Base-by-base conservation (phyloP, 2,329 filamentous ascomycete species). In the Trichoderma simmonsii region DNA sequence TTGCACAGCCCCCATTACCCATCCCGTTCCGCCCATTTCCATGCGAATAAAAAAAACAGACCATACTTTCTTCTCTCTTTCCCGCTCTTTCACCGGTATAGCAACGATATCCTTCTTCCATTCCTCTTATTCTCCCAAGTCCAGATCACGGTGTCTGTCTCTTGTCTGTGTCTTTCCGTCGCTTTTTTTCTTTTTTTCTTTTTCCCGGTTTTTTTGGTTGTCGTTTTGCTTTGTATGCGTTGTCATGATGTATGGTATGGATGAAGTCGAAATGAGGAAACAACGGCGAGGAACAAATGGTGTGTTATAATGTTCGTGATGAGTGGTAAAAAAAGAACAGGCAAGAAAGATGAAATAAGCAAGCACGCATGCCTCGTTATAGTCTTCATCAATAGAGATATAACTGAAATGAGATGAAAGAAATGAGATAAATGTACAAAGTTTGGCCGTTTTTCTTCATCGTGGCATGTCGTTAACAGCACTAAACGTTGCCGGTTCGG, bases 401-500 rank as follows among this genome's bases (percentile, higher is more conserved):
- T 24, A 54, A 54, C n/a, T 54, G 48, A 54, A 54, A 24, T 54
- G 21, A 54, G 48, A 54, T 24, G 21, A 12, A 51, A 21, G n/a
- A 51, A 51, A 24, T 51, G 24, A 21, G 15, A 15, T 21, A 5
- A 60, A 34, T 30, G 57, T 32, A 34, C 30, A n/a, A 34, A 34
- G n/a, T 30, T 7, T 34, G 8, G 57, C 21, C 43, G n/a, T 34
- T 12, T 21, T 14, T 26, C 57, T 60, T 60, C 30, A n/a, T 34
- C 30, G 28, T n/a, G 14, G 26, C 7, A 21, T 34, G n/a, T 34
- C 28, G 21, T 21, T 21, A 54, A 24, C 48, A 54, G 48, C 48
- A 54, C 21, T 24, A 24, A 24, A 24, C 11, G 48, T 54, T 34
- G 57, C 30, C 75, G 77, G 30, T 75, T 76, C 14, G 76, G 75